Evolutionary conservation across 139 green algal species (phyloP).

Genomic region (Closterium sp.): DNA sequence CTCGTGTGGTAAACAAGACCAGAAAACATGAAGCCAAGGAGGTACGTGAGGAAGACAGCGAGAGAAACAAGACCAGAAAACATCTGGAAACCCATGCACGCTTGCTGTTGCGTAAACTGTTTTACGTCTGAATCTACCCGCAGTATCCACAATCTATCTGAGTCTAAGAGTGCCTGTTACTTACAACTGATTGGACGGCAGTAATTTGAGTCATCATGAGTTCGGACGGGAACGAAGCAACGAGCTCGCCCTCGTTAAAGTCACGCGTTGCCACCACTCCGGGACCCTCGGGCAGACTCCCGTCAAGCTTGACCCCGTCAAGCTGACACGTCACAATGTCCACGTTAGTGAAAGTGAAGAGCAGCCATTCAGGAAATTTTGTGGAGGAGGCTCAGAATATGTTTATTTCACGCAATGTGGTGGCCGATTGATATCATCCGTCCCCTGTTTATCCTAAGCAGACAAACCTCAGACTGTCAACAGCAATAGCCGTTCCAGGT

Average conservation of each 20-base stretch:
- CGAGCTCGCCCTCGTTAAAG: constrained; percentile 15
- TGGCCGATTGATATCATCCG: no score
- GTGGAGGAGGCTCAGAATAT: background rate
- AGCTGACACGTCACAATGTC: constrained; percentile 4
- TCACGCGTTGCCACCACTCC: constrained; percentile 19
- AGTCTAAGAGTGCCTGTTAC: background rate
- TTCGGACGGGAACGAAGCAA: constrained; percentile 4
- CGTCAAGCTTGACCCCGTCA: constrained; percentile 10
- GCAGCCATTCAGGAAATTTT: no score
- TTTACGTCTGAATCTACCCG: background rate
- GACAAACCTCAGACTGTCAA: no score
- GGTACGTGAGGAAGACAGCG: background rate
- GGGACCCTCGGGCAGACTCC: constrained; percentile 14
- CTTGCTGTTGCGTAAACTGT: background rate
- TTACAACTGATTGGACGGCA: constrained; percentile 10
- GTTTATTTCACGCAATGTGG: background rate
- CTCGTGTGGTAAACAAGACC: background rate
- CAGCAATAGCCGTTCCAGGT: no score
- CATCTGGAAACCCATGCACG: background rate
- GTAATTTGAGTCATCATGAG: constrained; percentile 36
- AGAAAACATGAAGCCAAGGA: background rate
- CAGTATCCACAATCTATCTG: background rate
- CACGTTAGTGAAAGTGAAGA: background rate
- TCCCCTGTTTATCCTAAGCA: no score
- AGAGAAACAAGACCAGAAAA: background rate